Conservation (phyloP, 2,329 filamentous ascomycete genomes). For the Aureobasidium sp. region DNA sequence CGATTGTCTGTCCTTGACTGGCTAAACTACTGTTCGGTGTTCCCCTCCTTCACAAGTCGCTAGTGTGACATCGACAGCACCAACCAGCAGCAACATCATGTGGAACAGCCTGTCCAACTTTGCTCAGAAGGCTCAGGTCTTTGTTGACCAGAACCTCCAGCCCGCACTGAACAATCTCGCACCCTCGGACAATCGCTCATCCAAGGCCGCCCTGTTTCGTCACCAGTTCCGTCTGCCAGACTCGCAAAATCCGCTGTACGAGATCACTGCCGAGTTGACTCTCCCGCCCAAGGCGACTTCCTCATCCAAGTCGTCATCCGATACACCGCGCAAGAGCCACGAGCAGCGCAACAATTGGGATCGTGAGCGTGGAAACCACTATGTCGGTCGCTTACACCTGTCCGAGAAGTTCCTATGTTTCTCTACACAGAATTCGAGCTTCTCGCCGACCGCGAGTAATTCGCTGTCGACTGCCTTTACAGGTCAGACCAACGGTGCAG, state of each 20-base stretch:
- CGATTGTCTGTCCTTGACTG: not conserved
- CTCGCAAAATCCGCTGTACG: constrained; percentile 85
- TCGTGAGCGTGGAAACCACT: constrained; percentile 57
- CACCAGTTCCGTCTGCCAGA: constrained; percentile 92
- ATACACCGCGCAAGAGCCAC: constrained; percentile 24
- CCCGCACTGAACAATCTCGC: constrained; percentile 56
- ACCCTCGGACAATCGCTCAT: constrained; percentile 67
- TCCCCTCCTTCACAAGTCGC: not conserved
- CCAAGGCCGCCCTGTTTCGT: constrained; percentile 88
- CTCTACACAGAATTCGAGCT: constrained; percentile 86
- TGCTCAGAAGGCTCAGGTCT: constrained; percentile 90
- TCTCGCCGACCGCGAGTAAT: constrained; percentile 70
- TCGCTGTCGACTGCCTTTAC: constrained; percentile 78
- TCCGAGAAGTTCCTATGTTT: constrained; percentile 96
- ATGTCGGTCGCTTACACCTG: constrained; percentile 85
- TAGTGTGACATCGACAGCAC: too few relatives aligned
- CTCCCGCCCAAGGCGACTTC: constrained; percentile 54
- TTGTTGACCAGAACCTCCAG: constrained; percentile 77
- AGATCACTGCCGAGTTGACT: constrained; percentile 93
- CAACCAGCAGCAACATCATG: constrained; percentile 34
- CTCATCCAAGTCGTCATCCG: constrained; percentile 21
- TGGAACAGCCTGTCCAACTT: constrained; percentile 66
- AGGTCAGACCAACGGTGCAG: constrained; percentile 85
- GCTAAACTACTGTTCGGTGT: not conserved
- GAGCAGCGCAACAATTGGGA: constrained; percentile 61